These are phyloP conservation scores for Rachicladosporium sp. DNA, from an alignment of 2,329 filamentous ascomycete species.

Conservation along the genomic window DNA sequence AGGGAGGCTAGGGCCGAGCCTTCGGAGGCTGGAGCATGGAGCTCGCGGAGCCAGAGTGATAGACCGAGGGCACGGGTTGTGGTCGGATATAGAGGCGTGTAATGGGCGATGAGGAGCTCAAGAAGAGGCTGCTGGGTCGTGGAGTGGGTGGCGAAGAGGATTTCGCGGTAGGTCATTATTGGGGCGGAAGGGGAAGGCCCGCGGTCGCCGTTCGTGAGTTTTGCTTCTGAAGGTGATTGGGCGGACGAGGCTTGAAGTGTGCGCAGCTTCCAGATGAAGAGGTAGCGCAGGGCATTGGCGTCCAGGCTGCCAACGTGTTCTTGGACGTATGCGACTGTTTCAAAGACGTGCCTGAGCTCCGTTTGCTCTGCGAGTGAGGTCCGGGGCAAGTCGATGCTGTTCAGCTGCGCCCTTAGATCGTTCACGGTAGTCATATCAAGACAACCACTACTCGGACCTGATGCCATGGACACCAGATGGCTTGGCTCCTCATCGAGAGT, in stretches of 20 bases:
- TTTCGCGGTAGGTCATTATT: constrained; percentile 56
- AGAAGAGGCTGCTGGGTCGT: constrained; percentile 82
- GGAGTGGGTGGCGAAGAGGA: constrained; percentile 76
- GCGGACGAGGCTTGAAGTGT: constrained; percentile 1
- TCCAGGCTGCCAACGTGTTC: constrained; percentile 18
- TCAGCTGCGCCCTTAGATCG: constrained; percentile 23
- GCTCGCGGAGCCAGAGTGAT: constrained; percentile 87
- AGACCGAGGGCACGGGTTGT: constrained; percentile 76
- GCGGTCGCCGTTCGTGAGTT: constrained; percentile 6
- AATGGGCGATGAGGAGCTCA: constrained; percentile 62
- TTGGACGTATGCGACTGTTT: constrained; percentile 15
- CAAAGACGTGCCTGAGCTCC: constrained; percentile 14
- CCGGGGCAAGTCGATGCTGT: constrained; percentile 37
- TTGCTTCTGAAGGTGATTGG: neutral
- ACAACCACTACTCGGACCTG: too few relatives aligned
- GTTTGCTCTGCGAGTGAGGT: constrained; percentile 15
- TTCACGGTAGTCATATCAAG: constrained; percentile 9
- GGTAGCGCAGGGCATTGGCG: constrained; percentile 16
- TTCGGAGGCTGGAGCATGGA: constrained; percentile 36
- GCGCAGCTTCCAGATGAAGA: constrained; percentile 21
- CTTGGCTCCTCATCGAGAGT: constrained; percentile 42
- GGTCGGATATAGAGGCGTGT: constrained; percentile 69
- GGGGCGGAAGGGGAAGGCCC: constrained; percentile 9
- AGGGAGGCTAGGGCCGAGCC: constrained; percentile 28
- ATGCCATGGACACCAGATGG: constrained; percentile 34